Base-by-base conservation (phyloP, 2,329 filamentous ascomycete genomes). In the Aspergillus fumigatus region DNA sequence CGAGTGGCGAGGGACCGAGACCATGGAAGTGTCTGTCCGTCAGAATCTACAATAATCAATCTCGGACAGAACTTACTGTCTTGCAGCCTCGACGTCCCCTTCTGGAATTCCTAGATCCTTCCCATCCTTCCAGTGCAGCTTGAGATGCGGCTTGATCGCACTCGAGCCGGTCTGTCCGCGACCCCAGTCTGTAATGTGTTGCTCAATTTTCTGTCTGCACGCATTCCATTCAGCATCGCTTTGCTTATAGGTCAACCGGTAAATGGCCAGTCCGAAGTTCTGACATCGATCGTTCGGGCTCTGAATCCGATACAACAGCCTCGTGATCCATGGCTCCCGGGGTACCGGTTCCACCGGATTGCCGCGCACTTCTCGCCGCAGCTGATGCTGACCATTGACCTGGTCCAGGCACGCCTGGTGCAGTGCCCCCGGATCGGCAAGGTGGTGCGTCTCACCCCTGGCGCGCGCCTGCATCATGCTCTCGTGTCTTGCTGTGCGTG, bases 81-180 rank as follows among this genome's bases (percentile, higher is more conserved):
- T 23, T 9, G 62, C 58, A 14, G 54, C 61, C 14, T 57, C 51
- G 26, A 63, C 8, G 38, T 62, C 61, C 6, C 52, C 55, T 29
- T 64, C 59, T 1, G 57, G 4, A 10, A 69, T 57, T 2, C 59
- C 62, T 3, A 67, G 23, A 10, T 55, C 59, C 8, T 59, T 59
- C 9, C 66, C 64, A 52, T 70, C 65, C 4, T 65, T 43, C 68
- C 67, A 70, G 9, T 63, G 59, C 1, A 70, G 48, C n/a, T 65
- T 63, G 11, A 70, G 27, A 29, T 59, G 25, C 3, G 54, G 49
- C 38, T 66, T 67, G 53, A 70, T 51, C 1, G 55, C 45, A 26
- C 57, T 59, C 4, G 55, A 57, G 7, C 65, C 64, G 8, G 57
- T 55, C 10, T 63, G 59, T 1, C 62, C 65, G 4, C 51, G 54